Conservation (phyloP, 345 rosid species). For the Citrus mangshanensis region DNA sequence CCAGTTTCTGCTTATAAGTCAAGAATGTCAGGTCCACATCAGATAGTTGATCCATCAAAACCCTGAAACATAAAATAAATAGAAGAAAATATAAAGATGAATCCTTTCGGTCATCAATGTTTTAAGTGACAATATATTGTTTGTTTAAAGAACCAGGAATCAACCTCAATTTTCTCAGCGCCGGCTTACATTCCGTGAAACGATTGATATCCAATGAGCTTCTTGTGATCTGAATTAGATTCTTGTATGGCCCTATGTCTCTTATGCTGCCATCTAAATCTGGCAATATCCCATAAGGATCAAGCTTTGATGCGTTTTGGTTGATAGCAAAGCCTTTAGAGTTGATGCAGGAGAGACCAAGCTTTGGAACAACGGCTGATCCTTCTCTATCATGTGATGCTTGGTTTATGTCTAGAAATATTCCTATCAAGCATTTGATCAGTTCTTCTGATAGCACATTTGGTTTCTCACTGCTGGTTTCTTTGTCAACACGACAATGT, state of each 20-base stretch:
- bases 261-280: constrained; percentile 50
- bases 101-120: not conserved
- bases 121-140: not conserved
- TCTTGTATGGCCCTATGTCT: constrained; percentile 80
- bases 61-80: constrained; percentile 40
- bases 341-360: constrained; percentile 43
- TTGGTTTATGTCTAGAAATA: constrained; percentile 65
- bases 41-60: constrained; percentile 54
- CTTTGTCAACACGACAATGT: constrained; percentile 29
- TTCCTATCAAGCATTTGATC: constrained; percentile 59
- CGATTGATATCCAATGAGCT: constrained; percentile 46
- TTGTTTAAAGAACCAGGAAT: not conserved
- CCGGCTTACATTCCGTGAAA: constrained; percentile 36
- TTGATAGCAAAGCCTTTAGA: constrained; percentile 36
- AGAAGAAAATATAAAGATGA: not conserved
- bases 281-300: constrained; percentile 60
- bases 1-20: constrained; percentile 89
- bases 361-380: constrained; percentile 49
- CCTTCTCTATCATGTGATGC: constrained; percentile 37
- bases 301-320: constrained; percentile 47
- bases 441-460: constrained; percentile 76
- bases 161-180: constrained; percentile 58
- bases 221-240: constrained; percentile 66
- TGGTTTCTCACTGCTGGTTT: constrained; percentile 46
- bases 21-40: constrained; percentile 64